Conservation (phyloP, 441 rosid genomes). For the Aleurites moluccanus region DNA sequence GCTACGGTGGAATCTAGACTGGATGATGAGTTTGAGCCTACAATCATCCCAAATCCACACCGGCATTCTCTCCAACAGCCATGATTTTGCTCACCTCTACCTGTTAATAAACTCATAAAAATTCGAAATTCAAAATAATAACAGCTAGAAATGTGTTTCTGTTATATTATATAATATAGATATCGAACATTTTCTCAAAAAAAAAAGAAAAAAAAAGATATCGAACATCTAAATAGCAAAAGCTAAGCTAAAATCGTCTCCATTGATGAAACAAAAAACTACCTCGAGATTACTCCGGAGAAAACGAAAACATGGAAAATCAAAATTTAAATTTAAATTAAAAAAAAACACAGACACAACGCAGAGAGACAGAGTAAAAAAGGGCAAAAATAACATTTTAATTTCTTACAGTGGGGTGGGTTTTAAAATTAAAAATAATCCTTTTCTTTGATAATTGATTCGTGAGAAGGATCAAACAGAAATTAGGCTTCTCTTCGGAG, state of each 20-base stretch:
- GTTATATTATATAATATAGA: no score
- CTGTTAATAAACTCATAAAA: constrained; percentile 18
- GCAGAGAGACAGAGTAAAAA: not conserved
- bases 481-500: no score
- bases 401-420: constrained; percentile 4
- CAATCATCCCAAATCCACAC: constrained; percentile 34
- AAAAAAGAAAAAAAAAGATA: no score
- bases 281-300: constrained; percentile 37
- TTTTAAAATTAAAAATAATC: no score
- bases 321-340: not conserved
- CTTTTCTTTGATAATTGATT: no score
- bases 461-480: no score
- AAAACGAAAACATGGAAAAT: constrained; percentile 27
- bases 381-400: not conserved
- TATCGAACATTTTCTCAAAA: not conserved
- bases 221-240: not conserved
- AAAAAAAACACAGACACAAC: not conserved
- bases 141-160: constrained; percentile 1
- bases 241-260: constrained; percentile 25
- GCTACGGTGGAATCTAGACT: constrained; percentile 43
- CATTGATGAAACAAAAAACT: constrained; percentile 28
- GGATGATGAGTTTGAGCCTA: constrained; percentile 33
- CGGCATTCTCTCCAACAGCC: constrained; percentile 63
- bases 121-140: not conserved
- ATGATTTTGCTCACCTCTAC: constrained; percentile 28